These are phyloP conservation scores for Platanthera zijinensis DNA, from an alignment of 106 monocot species.

Conservation along the genomic window DNA sequence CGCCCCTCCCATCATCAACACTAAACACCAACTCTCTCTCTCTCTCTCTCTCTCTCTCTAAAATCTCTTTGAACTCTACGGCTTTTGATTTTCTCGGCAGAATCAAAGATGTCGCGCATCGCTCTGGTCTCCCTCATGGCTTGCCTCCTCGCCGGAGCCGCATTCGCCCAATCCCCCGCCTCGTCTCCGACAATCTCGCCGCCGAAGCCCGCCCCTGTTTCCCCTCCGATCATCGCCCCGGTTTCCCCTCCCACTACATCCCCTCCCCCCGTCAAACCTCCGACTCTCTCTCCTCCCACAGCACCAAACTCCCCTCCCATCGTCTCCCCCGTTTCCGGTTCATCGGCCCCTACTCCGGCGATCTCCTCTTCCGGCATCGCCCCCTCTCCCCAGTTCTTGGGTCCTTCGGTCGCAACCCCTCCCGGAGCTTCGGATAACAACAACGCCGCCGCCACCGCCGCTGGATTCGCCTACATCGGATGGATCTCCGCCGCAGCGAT, in stretches of 20 bases:
- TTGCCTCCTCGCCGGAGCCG: neutral
- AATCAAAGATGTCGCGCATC: neutral
- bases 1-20: neutral
- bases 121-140: neutral
- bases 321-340: neutral
- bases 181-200: neutral
- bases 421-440: constrained; percentile 1
- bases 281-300: neutral
- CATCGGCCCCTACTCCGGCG: neutral
- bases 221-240: neutral
- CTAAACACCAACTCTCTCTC: neutral
- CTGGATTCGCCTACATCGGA: neutral
- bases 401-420: neutral
- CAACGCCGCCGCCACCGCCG: neutral
- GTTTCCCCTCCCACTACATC: neutral
- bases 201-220: neutral
- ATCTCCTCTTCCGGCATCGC: neutral
- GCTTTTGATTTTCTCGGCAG: neutral
- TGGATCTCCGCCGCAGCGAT: constrained; percentile 4
- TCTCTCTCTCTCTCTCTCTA: neutral
- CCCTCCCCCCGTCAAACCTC: neutral
- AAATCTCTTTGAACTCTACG: neutral
- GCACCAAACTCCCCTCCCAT: neutral
- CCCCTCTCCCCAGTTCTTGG: neutral
- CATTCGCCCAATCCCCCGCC: neutral